phyloP scores from a whole-genome alignment of 75 land plant species.

The Sequoiadendron giganteum region DNA sequence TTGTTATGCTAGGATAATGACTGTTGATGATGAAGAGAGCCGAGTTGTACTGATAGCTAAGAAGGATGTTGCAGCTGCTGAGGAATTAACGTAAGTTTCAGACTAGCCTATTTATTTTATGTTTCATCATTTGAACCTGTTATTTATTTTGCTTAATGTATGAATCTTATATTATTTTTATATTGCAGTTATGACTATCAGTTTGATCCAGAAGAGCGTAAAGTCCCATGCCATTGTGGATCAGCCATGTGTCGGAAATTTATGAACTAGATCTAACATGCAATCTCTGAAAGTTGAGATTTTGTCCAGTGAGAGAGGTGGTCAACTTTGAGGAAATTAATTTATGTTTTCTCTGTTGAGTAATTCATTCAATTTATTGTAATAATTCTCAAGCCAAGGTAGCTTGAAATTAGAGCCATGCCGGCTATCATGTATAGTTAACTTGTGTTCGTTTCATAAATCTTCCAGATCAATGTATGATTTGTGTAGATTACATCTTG shows the following conservation, averaged over 20 bases:
- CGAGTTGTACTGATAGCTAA: slow-evolving; percentile 91
- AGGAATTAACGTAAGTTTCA: slow-evolving; percentile 77
- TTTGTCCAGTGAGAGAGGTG: neutral
- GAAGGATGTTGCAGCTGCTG: slow-evolving; percentile 67
- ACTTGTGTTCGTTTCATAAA: neutral
- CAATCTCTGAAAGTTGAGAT: neutral
- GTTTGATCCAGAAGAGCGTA: slow-evolving; percentile 57
- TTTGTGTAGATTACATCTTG: neutral
- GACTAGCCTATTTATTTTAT: neutral
- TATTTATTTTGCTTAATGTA: neutral
- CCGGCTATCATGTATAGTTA: slow-evolving; percentile 5
- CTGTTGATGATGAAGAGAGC: slow-evolving; percentile 68
- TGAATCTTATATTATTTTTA: slow-evolving; percentile 26
- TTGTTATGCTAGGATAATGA: slow-evolving; percentile 93
- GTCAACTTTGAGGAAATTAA: neutral
- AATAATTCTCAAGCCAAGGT: slow-evolving; percentile 9
- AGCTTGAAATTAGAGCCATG: slow-evolving; percentile 10
- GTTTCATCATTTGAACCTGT: neutral
- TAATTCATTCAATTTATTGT: slow-evolving; percentile 13
- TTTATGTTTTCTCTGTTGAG: slow-evolving; percentile 3
- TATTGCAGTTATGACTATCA: slow-evolving; percentile 56
- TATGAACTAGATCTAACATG: slow-evolving; percentile 30
- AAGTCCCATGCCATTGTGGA: slow-evolving; percentile 55
- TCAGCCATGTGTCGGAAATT: slow-evolving; percentile 48
- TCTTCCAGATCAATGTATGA: slow-evolving; percentile 7